Base-by-base conservation (phyloP, 1,284 basidiomycete species). In the Ustilago vetiveriae region DNA sequence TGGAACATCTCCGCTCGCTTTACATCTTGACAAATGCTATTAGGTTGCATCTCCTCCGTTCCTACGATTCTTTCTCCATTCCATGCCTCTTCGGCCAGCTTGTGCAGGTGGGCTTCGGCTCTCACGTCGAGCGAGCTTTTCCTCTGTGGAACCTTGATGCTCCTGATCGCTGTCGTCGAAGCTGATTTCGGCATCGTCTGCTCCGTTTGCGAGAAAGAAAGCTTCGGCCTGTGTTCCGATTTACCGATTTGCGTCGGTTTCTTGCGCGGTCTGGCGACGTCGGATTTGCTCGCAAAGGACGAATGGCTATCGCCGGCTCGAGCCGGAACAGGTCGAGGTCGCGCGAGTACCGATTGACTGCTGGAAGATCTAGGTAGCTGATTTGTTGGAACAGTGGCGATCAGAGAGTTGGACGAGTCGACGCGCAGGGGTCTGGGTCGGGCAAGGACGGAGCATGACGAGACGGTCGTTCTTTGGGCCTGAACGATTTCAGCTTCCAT, bases 101-200 rank as follows among this genome's bases (percentile, higher is more conserved):
- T 2, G 23, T 38, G 41, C 14, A 27, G 40, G 8, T 30, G 19
- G 13, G 58, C 58, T 23, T 45, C 41, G 3, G 51, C 46, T 0
- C 63, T 43, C 5, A 60, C 44, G 27, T 67, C 56, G 17, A 67
- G 37, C 23, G 56, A 60, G 32, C 52, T 60, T 16, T 67, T 67
- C 8, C 64, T 19, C 21, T 47, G 48, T 9, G 64, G 64, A 0
- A 67, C 55, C n/a, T 62, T 48, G 24, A 54, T 22, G 3, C 22
- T 23, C 38, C 24, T 35, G 10, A 24, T 2, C 9, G 17, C 4
- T 6, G 45, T 48, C 14, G 57, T 60, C 16, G 58, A 60, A 5
- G 16, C 26, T 2, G 51, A 55, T 26, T 54, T 62, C 16, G 41
- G 37, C 48, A 58, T 23, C 42, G 14, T 23, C 38, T 40, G 38